Base-by-base conservation (phyloP, 371 early-diverging fungal species). In the Circinella umbellata region DNA sequence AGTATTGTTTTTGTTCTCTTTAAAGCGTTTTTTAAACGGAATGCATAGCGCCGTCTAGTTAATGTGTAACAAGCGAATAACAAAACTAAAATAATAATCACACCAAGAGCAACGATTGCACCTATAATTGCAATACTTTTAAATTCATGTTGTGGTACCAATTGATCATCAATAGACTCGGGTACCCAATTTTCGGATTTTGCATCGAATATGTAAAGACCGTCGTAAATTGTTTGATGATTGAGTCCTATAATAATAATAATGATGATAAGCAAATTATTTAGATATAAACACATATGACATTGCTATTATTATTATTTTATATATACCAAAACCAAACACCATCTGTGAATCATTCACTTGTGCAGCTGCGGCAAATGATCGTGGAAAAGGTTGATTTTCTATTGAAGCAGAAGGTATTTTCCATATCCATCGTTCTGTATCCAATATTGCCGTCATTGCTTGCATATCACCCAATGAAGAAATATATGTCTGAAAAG, bases 341-440 rank as follows among this genome's bases (percentile, higher is more conserved):
- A 75, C 46, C 68, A 79, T 73, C 13, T 70, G 76, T 17, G 80
- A 68, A 4, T 71, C 70, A 64, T 79, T 75, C 10, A 79, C 66
- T 3, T 74, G 34, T 4, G 55, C 55, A 10, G 77, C 75, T 6
- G 75, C 37, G 7, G 80, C 75, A 71, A 70, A 70, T 9, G 80
- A 79, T 11, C 77, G 68, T 6, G 80, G 77, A 65, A 76, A 75
- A 34, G 80, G 80, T 36, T 77, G 80, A 39, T 74, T 67, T 9
- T 67, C 67, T 9, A 67, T 59, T 15, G 78, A 78, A 47, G 71
- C 66, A 4, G 39, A 54, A 15, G 78, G 76, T 34, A 78, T 69
- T 10, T 36, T 57, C 80, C 80, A 79, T 61, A 61, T 34, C 80
- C 80, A 79, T 4, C 18, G 53, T 4, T 57, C 35, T 6, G 73